Evolutionary conservation across 495 filamentous ascomycete species (phyloP).

Genomic region (Xylaria grammica): DNA sequence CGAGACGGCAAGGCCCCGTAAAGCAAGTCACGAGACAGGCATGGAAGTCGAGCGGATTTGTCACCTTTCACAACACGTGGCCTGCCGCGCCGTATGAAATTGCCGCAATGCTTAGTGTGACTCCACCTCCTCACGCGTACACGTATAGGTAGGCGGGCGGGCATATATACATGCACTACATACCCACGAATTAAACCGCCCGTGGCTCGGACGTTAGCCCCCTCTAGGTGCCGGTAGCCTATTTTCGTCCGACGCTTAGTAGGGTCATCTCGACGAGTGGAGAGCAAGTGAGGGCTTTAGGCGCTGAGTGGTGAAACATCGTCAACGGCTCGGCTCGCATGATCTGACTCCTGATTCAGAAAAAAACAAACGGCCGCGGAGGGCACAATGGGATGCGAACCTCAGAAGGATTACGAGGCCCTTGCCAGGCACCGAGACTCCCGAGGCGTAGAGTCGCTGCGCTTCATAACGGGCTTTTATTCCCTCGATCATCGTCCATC

Average conservation of each 20-base stretch:
- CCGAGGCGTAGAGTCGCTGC: too few relatives aligned
- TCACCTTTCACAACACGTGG: constrained; percentile 10
- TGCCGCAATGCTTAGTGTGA: constrained; percentile 8
- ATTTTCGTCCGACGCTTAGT: background rate
- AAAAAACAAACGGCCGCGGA: background rate
- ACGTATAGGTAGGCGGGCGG: background rate
- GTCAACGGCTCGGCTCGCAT: constrained; percentile 4
- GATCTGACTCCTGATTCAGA: background rate
- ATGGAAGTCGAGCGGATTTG: constrained; percentile 1
- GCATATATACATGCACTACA: background rate
- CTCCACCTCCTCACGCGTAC: constrained; percentile 4
- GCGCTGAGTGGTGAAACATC: constrained; percentile 2
- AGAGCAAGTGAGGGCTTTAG: constrained; percentile 11
- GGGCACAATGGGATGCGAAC: background rate
- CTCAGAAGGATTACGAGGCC: background rate
- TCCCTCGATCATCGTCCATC: too few relatives aligned
- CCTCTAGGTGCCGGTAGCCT: background rate
- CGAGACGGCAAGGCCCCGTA: background rate
- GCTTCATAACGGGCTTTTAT: too few relatives aligned
- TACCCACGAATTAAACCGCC: constrained; percentile 1
- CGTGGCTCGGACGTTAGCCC: constrained; percentile 6
- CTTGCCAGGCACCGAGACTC: too few relatives aligned
- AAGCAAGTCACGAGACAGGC: constrained; percentile 6
- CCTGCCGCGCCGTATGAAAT: constrained; percentile 16
- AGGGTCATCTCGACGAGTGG: background rate